Base-by-base conservation (phyloP, 2,329 filamentous ascomycete species). In the Teratosphaeria nubilosa region DNA sequence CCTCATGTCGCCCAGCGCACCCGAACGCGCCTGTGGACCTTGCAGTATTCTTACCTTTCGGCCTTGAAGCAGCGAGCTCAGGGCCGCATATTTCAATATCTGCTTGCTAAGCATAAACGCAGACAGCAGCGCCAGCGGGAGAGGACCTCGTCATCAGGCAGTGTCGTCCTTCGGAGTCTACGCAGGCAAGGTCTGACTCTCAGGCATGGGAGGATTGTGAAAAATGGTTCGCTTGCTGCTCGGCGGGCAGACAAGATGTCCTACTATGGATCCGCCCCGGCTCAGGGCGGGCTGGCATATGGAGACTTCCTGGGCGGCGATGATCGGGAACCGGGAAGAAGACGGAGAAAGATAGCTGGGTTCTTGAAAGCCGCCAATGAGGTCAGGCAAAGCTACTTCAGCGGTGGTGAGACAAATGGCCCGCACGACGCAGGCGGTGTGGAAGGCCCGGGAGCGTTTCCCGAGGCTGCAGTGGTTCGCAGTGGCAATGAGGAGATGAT, bases 401-500 rank as follows among this genome's bases (percentile, higher is more conserved):
- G 58, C 16, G 62, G 57, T 16, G 31, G 24, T 34, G 51, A 53
- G 16, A 34, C 13, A 4, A 66, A 67, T 58, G 77, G 77, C 72
- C 60, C 45, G n/a, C 59, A 56, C 45, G 65, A 66, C 27, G 59
- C 56, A 20, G 48, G 32, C n/a, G 56, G 60, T 13, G 65, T 66
- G 25, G 60, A 67, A 56, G 64, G 63, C 10, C 60, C 61, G 14
- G 88, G 87, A 0, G 84, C 86, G 1, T 96, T 95, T 68, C 90
- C 91, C 0, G 87, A 96, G 65, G 87, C 90, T 20, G 83, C 87
- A n/a, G 88, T 96, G 60, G 83, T 87, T 16, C 82, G 85, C 11
- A 86, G 85, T 61, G 91, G 90, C 13, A 83, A 90, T 60, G 91
- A 96, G 71, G 90, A 97, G 75, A 90, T 99, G 85, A 84, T 99